These are phyloP conservation scores for Trichosporon sp. DNA, from an alignment of 1,284 basidiomycete species.

Conservation along the genomic window DNA sequence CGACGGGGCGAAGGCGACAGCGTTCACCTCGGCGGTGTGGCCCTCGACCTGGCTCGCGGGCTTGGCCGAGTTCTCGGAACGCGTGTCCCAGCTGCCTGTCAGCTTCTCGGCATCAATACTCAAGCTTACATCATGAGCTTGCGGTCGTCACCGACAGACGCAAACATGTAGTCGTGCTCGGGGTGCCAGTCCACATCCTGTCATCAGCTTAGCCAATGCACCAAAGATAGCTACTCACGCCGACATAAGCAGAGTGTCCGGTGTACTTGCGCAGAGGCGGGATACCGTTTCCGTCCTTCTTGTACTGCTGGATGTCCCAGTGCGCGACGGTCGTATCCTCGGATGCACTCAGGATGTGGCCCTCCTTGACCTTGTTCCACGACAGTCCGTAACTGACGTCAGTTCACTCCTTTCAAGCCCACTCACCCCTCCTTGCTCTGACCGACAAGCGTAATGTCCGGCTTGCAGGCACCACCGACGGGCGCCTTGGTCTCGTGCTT, in stretches of 20 bases:
- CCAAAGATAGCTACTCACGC: conserved; percentile 62
- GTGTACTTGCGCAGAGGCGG: conserved; percentile 81
- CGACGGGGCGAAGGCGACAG: conserved; percentile 86
- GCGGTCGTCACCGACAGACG: conserved; percentile 95
- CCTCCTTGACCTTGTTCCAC: conserved; percentile 82
- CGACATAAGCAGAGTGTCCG: conserved; percentile 86
- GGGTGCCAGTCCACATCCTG: conserved; percentile 98
- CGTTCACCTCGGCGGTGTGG: conserved; percentile 86
- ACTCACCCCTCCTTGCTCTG: conserved; percentile 90
- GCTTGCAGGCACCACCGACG: conserved; percentile 77
- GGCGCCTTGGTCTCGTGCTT: conserved; percentile 94
- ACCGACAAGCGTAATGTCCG: conserved; percentile 86
- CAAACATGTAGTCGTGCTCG: conserved; percentile 80
- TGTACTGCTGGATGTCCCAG: conserved; percentile 92
- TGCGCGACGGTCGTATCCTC: conserved; percentile 96
- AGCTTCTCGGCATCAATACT: not conserved
- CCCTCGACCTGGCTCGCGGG: conserved; percentile 77
- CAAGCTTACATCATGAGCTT: conserved; percentile 80
- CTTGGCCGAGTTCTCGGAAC: conserved; percentile 65
- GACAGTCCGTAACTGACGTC: conserved; percentile 78
- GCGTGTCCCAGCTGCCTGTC: conserved; percentile 81
- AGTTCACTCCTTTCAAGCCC: not conserved
- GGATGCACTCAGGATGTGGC: conserved; percentile 87
- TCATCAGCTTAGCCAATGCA: conserved; percentile 29
- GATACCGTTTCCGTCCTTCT: conserved; percentile 74